Evolutionary conservation across 805 yeast species (phyloP), one percentile per base, ranked within the genome.

Genomic region (Candida ovalis): DNA sequence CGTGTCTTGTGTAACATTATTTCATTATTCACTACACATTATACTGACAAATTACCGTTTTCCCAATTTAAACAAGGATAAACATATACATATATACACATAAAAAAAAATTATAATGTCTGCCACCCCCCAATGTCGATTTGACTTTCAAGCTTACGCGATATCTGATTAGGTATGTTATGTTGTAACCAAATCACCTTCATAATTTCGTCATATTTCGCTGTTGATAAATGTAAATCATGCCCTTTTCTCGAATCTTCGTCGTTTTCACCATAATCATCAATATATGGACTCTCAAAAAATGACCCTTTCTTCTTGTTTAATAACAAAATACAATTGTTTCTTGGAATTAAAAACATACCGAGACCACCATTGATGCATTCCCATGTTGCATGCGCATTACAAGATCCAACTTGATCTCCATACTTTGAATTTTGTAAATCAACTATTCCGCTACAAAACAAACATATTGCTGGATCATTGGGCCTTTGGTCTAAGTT

Each of bases 51-150:
- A n/a, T n/a, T n/a, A n/a, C n/a, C n/a, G n/a, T n/a, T n/a, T n/a
- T n/a, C n/a, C n/a, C n/a, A n/a, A n/a, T n/a, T n/a, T n/a, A n/a
- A n/a, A n/a, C n/a, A n/a, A n/a, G n/a, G n/a, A n/a, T n/a, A n/a
- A n/a, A n/a, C n/a, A n/a, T n/a, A n/a, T n/a, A n/a, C n/a, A n/a
- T 21, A 21, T 25, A 8, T 17, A 25, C 17, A 9, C 10, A 41
- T 13, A 13, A 22, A 18, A 18, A 13, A 32, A 36, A 15, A 24
- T 63, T 69, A 88, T 52, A 86, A 69, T 1, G 94, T 87, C 57
- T 86, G 94, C 99, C 99, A 92, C 0, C 99, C 99, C 8, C 99
- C 99, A 35, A 85, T 80, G 64, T 92, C 98, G 30, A 84, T 67
- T 7, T 77, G 78, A 36, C 84, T 81, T 57, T 92, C 98, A 15